Conservation (phyloP, 2,329 filamentous ascomycete genomes). For the Ophiostoma sp. region DNA sequence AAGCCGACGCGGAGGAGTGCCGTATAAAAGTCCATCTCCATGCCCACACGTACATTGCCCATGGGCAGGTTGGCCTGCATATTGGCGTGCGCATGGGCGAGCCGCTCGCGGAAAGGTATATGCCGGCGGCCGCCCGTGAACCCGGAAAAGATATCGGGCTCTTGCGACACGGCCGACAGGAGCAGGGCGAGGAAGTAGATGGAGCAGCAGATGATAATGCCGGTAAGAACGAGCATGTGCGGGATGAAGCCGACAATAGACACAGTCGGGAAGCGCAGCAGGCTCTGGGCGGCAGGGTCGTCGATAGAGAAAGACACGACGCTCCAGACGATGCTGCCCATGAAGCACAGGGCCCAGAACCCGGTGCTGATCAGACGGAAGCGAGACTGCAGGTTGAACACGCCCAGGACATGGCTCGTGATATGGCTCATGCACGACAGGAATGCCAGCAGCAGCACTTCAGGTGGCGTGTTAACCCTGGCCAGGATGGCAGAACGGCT, state of each 20-base stretch:
- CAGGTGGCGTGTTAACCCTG: constrained; percentile 80
- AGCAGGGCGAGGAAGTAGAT: constrained; percentile 76
- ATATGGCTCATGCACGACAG: constrained; percentile 87
- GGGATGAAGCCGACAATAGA: constrained; percentile 94
- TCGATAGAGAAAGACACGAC: constrained; percentile 58
- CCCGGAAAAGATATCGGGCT: constrained; percentile 24
- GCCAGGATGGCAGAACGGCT: constrained; percentile 65
- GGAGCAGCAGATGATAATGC: constrained; percentile 66
- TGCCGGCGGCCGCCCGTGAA: background rate
- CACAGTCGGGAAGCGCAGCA: constrained; percentile 85
- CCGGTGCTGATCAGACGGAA: constrained; percentile 82
- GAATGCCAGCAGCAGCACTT: constrained; percentile 79
- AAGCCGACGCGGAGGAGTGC: constrained; percentile 83
- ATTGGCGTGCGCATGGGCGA: constrained; percentile 71
- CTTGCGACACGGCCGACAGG: constrained; percentile 58
- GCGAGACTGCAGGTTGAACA: constrained; percentile 71
- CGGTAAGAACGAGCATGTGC: constrained; percentile 77
- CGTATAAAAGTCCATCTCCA: constrained; percentile 94
- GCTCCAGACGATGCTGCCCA: constrained; percentile 77
- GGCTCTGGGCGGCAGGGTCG: constrained; percentile 56
- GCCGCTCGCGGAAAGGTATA: constrained; percentile 52
- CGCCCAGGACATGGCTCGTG: constrained; percentile 74
- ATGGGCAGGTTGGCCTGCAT: constrained; percentile 89
- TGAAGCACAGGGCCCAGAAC: constrained; percentile 86
- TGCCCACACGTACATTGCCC: constrained; percentile 70